Conservation (phyloP, 768 basidiomycete species). For the Hemileccinum rubropunctum region DNA sequence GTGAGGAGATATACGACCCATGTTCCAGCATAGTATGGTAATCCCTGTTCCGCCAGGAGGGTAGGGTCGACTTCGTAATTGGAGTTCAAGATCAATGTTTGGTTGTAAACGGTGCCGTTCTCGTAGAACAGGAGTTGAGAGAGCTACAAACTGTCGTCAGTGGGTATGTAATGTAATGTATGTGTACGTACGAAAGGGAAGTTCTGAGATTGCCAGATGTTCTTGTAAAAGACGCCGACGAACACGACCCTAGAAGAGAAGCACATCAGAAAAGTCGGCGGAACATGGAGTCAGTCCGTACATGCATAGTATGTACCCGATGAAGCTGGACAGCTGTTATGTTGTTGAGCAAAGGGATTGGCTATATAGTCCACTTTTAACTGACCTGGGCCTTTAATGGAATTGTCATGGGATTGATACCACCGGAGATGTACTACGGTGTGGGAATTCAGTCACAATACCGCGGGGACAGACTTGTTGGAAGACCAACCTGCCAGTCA, state of each 20-base stretch:
- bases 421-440: constrained; percentile 22
- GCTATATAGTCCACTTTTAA: background rate
- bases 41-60: constrained; percentile 27
- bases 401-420: constrained; percentile 47
- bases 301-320: constrained; percentile 48
- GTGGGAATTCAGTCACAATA: background rate
- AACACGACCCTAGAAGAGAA: constrained; percentile 30
- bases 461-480: constrained; percentile 2
- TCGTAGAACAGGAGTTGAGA: constrained; percentile 49
- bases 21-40: constrained; percentile 27
- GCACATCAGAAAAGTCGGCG: background rate
- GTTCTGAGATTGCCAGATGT: constrained; percentile 41
- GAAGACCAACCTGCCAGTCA: constrained; percentile 53
- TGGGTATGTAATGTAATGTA: background rate
- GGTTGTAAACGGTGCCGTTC: constrained; percentile 52
- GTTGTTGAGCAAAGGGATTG: background rate
- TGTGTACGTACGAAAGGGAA: background rate
- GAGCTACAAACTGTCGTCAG: constrained; percentile 24
- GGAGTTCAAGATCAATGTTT: constrained; percentile 48
- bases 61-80: constrained; percentile 46
- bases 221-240: constrained; percentile 39
- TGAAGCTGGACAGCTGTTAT: constrained; percentile 41
- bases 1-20: constrained; percentile 20
- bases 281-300: constrained; percentile 21
- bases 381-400: constrained; percentile 50